A percentile compares a stretch with the other conserved stretches of the same genome.
These are phyloP conservation scores for Tolypocladium amazonense DNA, from an alignment of 2,329 filamentous ascomycete genomes.

Conservation along the genomic window DNA sequence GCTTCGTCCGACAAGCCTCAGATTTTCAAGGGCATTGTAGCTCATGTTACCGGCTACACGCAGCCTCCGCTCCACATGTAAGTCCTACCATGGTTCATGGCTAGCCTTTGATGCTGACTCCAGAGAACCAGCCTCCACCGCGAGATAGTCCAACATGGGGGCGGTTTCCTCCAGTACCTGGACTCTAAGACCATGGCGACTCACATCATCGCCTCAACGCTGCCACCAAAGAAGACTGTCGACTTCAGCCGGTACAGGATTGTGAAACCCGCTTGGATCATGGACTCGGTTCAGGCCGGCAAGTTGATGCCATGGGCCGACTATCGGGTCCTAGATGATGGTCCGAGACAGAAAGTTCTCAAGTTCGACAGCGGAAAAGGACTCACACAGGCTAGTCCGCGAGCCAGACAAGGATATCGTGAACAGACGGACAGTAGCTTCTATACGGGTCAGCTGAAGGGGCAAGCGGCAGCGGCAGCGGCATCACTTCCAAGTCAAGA, in stretches of 20 bases:
- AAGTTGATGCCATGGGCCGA: constrained; percentile 75
- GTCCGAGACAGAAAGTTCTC: constrained; percentile 69
- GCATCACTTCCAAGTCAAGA: constrained; percentile 16
- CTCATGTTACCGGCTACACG: constrained; percentile 91
- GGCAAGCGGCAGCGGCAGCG: constrained; percentile 13
- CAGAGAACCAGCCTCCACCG: constrained; percentile 50
- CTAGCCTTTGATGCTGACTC: background rate
- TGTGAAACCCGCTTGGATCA: constrained; percentile 89
- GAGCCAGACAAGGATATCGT: constrained; percentile 52
- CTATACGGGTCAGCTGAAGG: constrained; percentile 63
- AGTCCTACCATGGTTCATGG: constrained; percentile 10
- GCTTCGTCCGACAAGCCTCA: constrained; percentile 59
- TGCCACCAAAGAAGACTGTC: constrained; percentile 86
- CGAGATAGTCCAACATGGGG: constrained; percentile 86
- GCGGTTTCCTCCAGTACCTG: constrained; percentile 86
- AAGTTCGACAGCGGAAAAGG: constrained; percentile 51
- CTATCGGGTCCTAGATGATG: constrained; percentile 79
- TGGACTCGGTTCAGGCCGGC: constrained; percentile 76
- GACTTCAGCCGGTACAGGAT: constrained; percentile 85
- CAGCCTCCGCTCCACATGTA: constrained; percentile 79
- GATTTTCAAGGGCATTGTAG: constrained; percentile 85
- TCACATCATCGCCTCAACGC: constrained; percentile 82
- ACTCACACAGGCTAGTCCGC: constrained; percentile 52
- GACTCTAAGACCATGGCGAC: constrained; percentile 92
- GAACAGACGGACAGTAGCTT: constrained; percentile 77